Conservation (phyloP, 192 early-diverging fungal genomes). For the Thamnidium elegans region DNA sequence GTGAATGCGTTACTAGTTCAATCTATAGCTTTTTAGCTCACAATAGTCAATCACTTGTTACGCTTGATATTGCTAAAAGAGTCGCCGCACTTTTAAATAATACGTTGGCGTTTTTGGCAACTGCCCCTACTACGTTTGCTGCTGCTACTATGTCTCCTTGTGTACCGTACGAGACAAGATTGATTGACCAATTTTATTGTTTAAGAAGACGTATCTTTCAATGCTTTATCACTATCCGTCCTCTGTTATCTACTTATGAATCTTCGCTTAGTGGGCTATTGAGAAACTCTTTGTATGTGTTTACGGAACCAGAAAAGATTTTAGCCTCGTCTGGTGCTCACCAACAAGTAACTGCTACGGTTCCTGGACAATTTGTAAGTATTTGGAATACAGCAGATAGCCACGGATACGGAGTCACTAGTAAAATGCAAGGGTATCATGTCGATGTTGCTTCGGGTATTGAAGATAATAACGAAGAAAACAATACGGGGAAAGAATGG, state of each 20-base stretch:
- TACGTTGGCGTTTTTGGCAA: constrained; percentile 57
- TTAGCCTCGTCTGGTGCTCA: constrained; percentile 41
- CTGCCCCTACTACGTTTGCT: constrained; percentile 49
- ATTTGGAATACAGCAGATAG: constrained; percentile 57
- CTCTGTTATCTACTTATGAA: constrained; percentile 54
- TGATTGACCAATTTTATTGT: constrained; percentile 51
- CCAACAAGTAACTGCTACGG: constrained; percentile 44
- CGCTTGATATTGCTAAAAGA: constrained; percentile 75
- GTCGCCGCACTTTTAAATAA: constrained; percentile 73
- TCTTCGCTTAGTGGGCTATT: constrained; percentile 44
- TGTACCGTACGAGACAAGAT: constrained; percentile 42
- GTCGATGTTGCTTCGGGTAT: constrained; percentile 41
- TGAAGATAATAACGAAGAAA: constrained; percentile 42
- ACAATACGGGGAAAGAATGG: constrained; percentile 42
- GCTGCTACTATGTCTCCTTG: constrained; percentile 38
- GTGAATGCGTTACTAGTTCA: constrained; percentile 68
- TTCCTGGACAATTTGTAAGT: constrained; percentile 45
- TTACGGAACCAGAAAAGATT: constrained; percentile 54
- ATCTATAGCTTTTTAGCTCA: constrained; percentile 70
- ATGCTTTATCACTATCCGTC: constrained; percentile 64
- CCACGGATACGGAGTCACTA: constrained; percentile 56
- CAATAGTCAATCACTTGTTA: constrained; percentile 60
- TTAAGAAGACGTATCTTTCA: constrained; percentile 65
- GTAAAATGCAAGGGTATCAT: constrained; percentile 48
- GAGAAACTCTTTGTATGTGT: constrained; percentile 44